phyloP scores from a whole-genome alignment of 2,329 filamentous ascomycete species.

The Phaeosphaeriaceae sp. region DNA sequence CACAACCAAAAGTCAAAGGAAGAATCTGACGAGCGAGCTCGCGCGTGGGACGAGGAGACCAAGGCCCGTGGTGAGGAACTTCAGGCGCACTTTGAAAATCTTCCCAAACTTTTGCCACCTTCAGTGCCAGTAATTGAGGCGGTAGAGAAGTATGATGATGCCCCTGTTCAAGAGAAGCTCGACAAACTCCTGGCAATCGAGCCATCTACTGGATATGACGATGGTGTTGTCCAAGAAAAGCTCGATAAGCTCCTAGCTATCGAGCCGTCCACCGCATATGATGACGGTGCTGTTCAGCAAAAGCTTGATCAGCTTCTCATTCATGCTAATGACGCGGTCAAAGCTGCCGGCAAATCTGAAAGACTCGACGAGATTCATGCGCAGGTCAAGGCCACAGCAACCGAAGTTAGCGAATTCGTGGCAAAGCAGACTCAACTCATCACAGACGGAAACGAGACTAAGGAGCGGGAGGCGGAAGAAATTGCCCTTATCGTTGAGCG shows the following conservation, averaged over 20 bases:
- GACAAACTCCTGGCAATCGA: slow-evolving; percentile 60
- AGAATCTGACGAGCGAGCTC: slow-evolving; percentile 52
- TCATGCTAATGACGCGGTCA: slow-evolving; percentile 65
- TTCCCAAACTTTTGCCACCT: slow-evolving; percentile 55
- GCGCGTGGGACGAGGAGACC: slow-evolving; percentile 52
- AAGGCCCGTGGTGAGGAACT: slow-evolving; percentile 52
- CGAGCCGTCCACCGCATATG: slow-evolving; percentile 22
- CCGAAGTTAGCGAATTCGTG: slow-evolving; percentile 83
- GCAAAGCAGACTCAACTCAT: slow-evolving; percentile 76
- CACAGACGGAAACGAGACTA: slow-evolving; percentile 77
- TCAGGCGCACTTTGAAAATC: slow-evolving; percentile 47
- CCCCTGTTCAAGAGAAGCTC: slow-evolving; percentile 62
- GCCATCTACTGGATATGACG: slow-evolving; percentile 35
- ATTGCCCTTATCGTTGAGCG: slow-evolving; percentile 81
- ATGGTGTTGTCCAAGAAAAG: slow-evolving; percentile 64
- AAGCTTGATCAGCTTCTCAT: slow-evolving; percentile 63
- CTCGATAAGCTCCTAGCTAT: slow-evolving; percentile 62
- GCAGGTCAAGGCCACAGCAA: slow-evolving; percentile 82
- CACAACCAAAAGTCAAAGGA: slow-evolving; percentile 71
- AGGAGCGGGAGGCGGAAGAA: slow-evolving; percentile 80
- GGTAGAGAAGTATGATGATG: slow-evolving; percentile 61
- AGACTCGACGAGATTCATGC: slow-evolving; percentile 88
- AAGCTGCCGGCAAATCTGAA: slow-evolving; percentile 76
- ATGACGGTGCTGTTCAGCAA: slow-evolving; percentile 63
- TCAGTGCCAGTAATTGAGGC: slow-evolving; percentile 54